Percentiles rank a stretch among this genome's conserved stretches.
Evolutionary conservation across 306 rosid species (phyloP).

Genomic region (Begonia loranthoides): DNA sequence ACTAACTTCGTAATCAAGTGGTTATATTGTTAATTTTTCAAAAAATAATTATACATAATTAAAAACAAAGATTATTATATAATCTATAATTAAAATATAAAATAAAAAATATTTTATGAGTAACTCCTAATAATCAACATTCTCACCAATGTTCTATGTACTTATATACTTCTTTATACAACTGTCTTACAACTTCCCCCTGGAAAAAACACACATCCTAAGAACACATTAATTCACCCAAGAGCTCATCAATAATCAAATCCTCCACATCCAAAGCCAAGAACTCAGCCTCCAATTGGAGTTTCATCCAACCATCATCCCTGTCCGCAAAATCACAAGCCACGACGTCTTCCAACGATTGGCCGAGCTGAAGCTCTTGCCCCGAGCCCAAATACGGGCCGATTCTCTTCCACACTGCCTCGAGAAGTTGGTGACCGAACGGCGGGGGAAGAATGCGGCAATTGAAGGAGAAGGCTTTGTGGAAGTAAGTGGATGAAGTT

Average conservation of each 20-base stretch:
- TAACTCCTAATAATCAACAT: too few relatives aligned
- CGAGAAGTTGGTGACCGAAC: conserved; percentile 36
- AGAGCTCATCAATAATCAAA: conserved; percentile 45
- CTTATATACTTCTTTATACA: too few relatives aligned
- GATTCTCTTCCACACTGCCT: conserved; percentile 37
- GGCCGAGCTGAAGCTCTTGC: conserved; percentile 52
- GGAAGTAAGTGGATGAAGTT: conserved; percentile 48
- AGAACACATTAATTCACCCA: conserved; percentile 38
- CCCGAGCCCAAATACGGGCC: conserved; percentile 35
- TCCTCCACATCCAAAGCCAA: conserved; percentile 71
- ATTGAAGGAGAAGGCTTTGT: conserved; percentile 36
- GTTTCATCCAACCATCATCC: conserved; percentile 62
- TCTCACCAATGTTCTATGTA: too few relatives aligned
- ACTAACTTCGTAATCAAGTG: too few relatives aligned
- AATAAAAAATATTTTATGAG: too few relatives aligned
- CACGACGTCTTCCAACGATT: conserved; percentile 63
- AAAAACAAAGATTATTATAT: too few relatives aligned
- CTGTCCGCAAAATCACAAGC: conserved; percentile 35
- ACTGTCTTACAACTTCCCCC: too few relatives aligned
- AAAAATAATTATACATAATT: too few relatives aligned
- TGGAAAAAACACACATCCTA: too few relatives aligned
- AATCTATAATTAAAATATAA: too few relatives aligned
- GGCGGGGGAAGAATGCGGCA: conserved; percentile 32
- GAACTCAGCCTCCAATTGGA: conserved; percentile 54
- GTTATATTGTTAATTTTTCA: too few relatives aligned